A percentile compares a stretch with the other conserved stretches of the same genome.
These are phyloP conservation scores for Ganoderma lucidum DNA, from an alignment of 1,284 basidiomycete species.

Conservation along the genomic window DNA sequence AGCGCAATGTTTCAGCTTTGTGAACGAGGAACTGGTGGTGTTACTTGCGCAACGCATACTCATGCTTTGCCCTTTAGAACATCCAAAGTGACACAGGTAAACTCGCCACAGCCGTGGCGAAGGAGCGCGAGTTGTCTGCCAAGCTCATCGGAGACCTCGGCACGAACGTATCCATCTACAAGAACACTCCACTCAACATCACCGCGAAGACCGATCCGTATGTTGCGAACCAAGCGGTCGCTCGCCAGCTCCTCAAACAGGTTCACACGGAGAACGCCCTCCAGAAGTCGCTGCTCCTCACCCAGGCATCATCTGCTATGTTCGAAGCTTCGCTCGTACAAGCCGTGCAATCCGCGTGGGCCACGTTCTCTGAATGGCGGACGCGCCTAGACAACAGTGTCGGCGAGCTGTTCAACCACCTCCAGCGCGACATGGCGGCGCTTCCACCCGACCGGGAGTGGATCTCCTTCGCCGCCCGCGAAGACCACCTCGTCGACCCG, in stretches of 20 bases:
- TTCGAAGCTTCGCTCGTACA: constrained; percentile 98
- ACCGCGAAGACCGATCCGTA: constrained; percentile 89
- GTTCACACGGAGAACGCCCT: constrained; percentile 98
- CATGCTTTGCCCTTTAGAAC: constrained; percentile 59
- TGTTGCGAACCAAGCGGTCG: constrained; percentile 83
- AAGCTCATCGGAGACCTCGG: constrained; percentile 91
- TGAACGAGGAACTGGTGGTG: too few species aligned
- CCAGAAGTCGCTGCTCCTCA: constrained; percentile 99
- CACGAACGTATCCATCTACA: constrained; percentile 88
- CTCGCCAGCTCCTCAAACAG: constrained; percentile 90
- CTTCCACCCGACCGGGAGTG: constrained; percentile 95
- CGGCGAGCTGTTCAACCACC: constrained; percentile 82
- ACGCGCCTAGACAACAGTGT: constrained; percentile 84
- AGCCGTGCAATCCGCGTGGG: constrained; percentile 96
- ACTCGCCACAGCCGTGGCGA: constrained; percentile 92
- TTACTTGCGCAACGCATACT: not conserved
- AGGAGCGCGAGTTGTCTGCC: constrained; percentile 92
- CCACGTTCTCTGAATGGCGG: constrained; percentile 98
- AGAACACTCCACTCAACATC: constrained; percentile 94
- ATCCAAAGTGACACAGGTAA: constrained; percentile 99
- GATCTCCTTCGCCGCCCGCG: constrained; percentile 95
- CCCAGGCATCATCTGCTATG: constrained; percentile 97
- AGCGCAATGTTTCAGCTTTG: too few species aligned
- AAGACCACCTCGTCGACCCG: constrained; percentile 96
- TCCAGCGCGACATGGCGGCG: constrained; percentile 84